Evolutionary conservation across 345 rosid species (phyloP).

Genomic region (Camelina laxa): DNA sequence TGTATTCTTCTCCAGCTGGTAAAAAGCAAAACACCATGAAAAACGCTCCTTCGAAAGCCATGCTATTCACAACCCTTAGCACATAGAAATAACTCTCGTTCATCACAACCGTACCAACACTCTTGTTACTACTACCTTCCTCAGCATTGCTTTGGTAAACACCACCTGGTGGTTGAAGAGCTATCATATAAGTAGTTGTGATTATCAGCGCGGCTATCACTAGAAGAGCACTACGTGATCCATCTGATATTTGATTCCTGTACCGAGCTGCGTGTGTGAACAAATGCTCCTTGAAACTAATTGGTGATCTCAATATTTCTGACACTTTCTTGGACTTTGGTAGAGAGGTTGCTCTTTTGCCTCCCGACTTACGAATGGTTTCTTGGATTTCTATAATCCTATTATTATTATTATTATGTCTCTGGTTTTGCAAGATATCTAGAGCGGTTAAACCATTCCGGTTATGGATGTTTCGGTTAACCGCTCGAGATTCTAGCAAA

Average conservation of each 20-base stretch:
- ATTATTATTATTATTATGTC: neutral
- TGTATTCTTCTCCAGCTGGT: slow-evolving; percentile 9
- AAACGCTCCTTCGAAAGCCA: slow-evolving; percentile 2
- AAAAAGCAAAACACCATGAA: neutral
- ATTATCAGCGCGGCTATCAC: slow-evolving; percentile 40
- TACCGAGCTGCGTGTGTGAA: neutral
- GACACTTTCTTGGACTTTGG: neutral
- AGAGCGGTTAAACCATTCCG: slow-evolving; percentile 23
- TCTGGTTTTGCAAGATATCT: slow-evolving; percentile 21
- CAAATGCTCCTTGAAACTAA: neutral
- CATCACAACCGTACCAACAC: slow-evolving; percentile 22
- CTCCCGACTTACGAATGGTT: neutral
- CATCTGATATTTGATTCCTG: slow-evolving; percentile 20
- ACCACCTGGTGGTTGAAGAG: slow-evolving; percentile 38
- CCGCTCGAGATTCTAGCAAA: slow-evolving; percentile 2
- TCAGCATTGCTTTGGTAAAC: slow-evolving; percentile 24
- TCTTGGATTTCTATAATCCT: slow-evolving; percentile 3
- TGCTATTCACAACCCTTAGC: neutral
- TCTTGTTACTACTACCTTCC: neutral
- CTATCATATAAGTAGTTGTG: slow-evolving; percentile 33
- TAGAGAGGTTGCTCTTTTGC: neutral
- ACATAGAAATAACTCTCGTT: neutral
- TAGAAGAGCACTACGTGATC: slow-evolving; percentile 29
- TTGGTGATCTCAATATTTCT: neutral
- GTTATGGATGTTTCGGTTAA: slow-evolving; percentile 26